These are phyloP conservation scores for Myxozyma neotropica DNA, from an alignment of 805 yeast genomes.

Conservation along the genomic window DNA sequence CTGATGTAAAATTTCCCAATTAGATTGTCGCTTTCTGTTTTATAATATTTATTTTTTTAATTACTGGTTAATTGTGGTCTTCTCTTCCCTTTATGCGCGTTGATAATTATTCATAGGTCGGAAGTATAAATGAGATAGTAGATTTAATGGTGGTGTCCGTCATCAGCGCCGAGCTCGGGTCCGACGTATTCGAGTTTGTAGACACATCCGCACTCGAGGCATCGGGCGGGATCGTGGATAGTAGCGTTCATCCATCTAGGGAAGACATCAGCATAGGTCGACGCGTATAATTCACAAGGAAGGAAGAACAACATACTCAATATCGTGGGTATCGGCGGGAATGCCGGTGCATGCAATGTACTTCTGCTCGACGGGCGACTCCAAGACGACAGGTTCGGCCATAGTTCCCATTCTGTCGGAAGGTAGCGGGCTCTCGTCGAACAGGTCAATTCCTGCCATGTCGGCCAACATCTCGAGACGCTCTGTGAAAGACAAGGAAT, in stretches of 20 bases:
- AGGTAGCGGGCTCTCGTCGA: slow-evolving; percentile 83
- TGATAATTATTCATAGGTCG: not conserved
- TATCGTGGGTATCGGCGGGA: slow-evolving; percentile 88
- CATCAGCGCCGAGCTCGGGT: slow-evolving; percentile 61
- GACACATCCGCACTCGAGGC: slow-evolving; percentile 99
- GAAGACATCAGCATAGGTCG: not conserved
- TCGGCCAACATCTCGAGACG: slow-evolving; percentile 94
- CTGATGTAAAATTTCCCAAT: no score
- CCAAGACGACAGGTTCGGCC: slow-evolving; percentile 83
- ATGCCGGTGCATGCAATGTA: slow-evolving; percentile 97
- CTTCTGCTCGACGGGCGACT: slow-evolving; percentile 60
- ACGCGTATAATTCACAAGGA: no score
- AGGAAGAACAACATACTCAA: slow-evolving; percentile 87
- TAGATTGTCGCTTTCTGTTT: no score
- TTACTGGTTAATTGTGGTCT: not conserved
- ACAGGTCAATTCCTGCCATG: slow-evolving; percentile 89
- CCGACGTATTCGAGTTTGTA: slow-evolving; percentile 88
- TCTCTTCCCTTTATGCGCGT: not conserved
- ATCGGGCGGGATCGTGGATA: slow-evolving; percentile 76
- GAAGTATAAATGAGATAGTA: not conserved
- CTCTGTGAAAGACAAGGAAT: slow-evolving; percentile 46
- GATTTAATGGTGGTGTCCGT: slow-evolving; percentile 36
- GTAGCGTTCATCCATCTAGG: slow-evolving; percentile 26
- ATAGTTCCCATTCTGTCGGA: slow-evolving; percentile 88
- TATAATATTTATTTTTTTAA: no score